Evolutionary conservation across 2,329 filamentous ascomycete genomes (phyloP).

Genomic region (Botrytis porri): DNA sequence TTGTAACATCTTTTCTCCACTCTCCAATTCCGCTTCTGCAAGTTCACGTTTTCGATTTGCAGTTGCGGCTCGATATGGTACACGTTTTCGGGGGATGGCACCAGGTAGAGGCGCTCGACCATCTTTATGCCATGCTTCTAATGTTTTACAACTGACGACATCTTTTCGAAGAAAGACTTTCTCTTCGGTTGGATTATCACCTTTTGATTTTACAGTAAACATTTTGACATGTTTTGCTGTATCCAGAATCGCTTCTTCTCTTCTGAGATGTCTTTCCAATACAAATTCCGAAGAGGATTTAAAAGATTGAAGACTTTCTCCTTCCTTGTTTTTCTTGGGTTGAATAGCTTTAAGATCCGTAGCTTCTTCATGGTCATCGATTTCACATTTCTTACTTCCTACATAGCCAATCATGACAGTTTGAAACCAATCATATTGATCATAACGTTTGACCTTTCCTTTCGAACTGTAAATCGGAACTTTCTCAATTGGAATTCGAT

Average conservation of each 20-base stretch:
- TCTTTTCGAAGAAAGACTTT: constrained; percentile 78
- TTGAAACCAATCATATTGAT: constrained; percentile 87
- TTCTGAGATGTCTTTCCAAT: constrained; percentile 79
- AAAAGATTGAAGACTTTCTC: constrained; percentile 82
- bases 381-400: constrained; percentile 48
- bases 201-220: constrained; percentile 74
- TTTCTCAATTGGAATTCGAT: constrained; percentile 75
- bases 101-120: constrained; percentile 72
- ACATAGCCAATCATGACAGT: constrained; percentile 72
- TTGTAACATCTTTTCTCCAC: constrained; percentile 80
- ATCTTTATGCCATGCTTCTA: constrained; percentile 97
- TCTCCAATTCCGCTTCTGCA: constrained; percentile 72
- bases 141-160: constrained; percentile 80
- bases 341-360: constrained; percentile 72
- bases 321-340: constrained; percentile 71
- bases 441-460: constrained; percentile 73
- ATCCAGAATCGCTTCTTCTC: constrained; percentile 82
- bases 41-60: constrained; percentile 83
- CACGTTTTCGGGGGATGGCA: constrained; percentile 75
- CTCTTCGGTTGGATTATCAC: constrained; percentile 68
- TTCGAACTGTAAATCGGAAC: constrained; percentile 73
- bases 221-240: constrained; percentile 66
- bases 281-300: constrained; percentile 84
- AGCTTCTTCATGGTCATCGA: constrained; percentile 76
- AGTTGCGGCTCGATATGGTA: constrained; percentile 89